Evolutionary conservation across 2,329 filamentous ascomycete genomes (phyloP), one percentile per base, ranked within the genome.

Genomic region (Phoma sp.): DNA sequence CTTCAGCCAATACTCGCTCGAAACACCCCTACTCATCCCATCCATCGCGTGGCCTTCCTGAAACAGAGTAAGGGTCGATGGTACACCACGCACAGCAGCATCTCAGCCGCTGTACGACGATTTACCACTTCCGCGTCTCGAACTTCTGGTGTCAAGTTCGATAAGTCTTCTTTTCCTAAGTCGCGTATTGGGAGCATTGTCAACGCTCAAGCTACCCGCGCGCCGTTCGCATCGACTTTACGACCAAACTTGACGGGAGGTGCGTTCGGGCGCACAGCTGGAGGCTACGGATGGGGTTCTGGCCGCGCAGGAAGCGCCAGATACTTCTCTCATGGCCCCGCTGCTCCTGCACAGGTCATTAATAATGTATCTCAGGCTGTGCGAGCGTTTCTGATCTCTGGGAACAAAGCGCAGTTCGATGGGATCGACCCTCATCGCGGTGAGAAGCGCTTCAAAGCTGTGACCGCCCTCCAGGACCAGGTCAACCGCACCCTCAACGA

Each of bases 291-390:
- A 60, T 78, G 90, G 51, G 90, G 90, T 27, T 85, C 86, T 44
- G 88, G 88, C 29, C 82, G 87, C 41, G 74, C 85, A 54, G 86
- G 89, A 62, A 90, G 89, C 39, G 86, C 87, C 23, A 85, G 93
- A 62, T 93, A 93, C 79, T 98, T 98, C 78, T 96, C 91, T 1
- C 93, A 97, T 77, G 85, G 87, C 0, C 91, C 93, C 1, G 89
- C 90, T 8, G 86, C 88, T 7, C 92, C 91, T 35, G 91, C 93
- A 1, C 91, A 98, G 73, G 91, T 98, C 41, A 85, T 98, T 46
- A 89, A 95, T 74, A 96, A 96, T 75, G 93, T 97, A n/a, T 96
- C 91, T 10, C 88, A 92, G 65, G 95, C 92, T 4, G 88, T 98
- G 68, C 87, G 95, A 48, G 93, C 92, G 10, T 97, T 99, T 77